Evolutionary conservation across 495 filamentous ascomycete genomes (phyloP).

Genomic region (Platismatia glauca): DNA sequence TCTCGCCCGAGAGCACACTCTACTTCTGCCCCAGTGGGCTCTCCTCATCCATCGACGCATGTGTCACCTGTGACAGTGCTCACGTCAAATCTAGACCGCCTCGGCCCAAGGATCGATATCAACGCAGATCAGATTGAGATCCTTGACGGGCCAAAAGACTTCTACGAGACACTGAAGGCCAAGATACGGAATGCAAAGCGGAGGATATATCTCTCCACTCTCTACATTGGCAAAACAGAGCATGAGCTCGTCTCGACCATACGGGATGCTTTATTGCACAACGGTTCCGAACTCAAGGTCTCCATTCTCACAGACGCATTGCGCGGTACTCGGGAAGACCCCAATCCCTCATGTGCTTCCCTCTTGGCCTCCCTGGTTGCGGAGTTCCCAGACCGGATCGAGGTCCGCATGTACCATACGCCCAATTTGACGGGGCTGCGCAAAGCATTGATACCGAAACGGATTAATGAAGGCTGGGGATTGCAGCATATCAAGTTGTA

Average conservation of each 20-base stretch:
- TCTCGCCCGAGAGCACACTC: constrained; percentile 1
- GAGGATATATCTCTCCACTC: constrained; percentile 82
- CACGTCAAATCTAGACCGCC: constrained; percentile 72
- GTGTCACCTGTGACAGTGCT: constrained; percentile 50
- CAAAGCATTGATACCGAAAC: constrained; percentile 72
- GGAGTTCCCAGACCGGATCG: constrained; percentile 76
- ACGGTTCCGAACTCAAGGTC: constrained; percentile 71
- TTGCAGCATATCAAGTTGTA: constrained; percentile 99
- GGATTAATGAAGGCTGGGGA: constrained; percentile 97
- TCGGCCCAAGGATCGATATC: constrained; percentile 83
- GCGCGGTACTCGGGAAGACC: constrained; percentile 83
- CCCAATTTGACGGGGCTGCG: constrained; percentile 84
- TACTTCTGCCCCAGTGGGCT: not conserved
- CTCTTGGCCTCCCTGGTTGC: constrained; percentile 70
- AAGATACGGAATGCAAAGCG: constrained; percentile 72
- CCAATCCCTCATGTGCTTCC: constrained; percentile 81
- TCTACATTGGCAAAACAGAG: constrained; percentile 94
- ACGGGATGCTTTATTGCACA: constrained; percentile 59
- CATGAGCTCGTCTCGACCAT: constrained; percentile 78
- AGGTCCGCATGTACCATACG: constrained; percentile 95
- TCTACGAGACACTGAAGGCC: constrained; percentile 79
- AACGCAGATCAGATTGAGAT: constrained; percentile 72
- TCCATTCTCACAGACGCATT: constrained; percentile 91
- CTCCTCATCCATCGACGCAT: not conserved
- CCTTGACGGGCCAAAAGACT: constrained; percentile 67